phyloP scores from a whole-genome alignment of 2,329 filamentous ascomycete genomes.

The Zalaria obscura region DNA sequence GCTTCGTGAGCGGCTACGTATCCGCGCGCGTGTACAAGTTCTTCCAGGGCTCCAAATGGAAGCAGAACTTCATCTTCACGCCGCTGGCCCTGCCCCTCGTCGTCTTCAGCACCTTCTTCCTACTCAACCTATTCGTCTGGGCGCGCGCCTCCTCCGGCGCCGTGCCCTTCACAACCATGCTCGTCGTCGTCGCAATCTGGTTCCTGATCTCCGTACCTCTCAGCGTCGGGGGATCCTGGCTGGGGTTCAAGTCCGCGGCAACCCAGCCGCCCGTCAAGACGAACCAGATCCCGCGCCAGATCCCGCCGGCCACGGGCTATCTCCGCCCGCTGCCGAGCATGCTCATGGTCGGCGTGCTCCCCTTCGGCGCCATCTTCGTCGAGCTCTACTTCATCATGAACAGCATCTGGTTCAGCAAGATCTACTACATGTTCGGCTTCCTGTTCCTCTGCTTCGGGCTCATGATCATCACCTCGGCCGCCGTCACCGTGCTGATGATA shows the following conservation, averaged over 20 bases:
- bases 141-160: constrained; percentile 82
- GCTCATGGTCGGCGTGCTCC: constrained; percentile 80
- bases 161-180: constrained; percentile 93
- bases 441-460: constrained; percentile 93
- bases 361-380: constrained; percentile 93
- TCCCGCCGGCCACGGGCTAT: constrained; percentile 71
- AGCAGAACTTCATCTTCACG: constrained; percentile 79
- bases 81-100: constrained; percentile 73
- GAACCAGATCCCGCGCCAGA: constrained; percentile 96
- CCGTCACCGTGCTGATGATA: constrained; percentile 84
- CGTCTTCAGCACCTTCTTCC: constrained; percentile 80
- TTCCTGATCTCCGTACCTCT: constrained; percentile 91
- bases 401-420: constrained; percentile 95
- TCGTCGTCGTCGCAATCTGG: constrained; percentile 87
- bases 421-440: constrained; percentile 99
- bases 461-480: constrained; percentile 90
- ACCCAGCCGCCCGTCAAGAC: constrained; percentile 76
- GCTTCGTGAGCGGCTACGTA: constrained; percentile 81
- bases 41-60: constrained; percentile 86
- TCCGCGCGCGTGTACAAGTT: constrained; percentile 89
- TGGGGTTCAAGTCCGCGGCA: constrained; percentile 62
- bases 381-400: constrained; percentile 99
- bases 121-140: constrained; percentile 94
- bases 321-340: constrained; percentile 79
- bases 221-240: constrained; percentile 79